These are phyloP conservation scores for Penicillium goetzii DNA, from an alignment of 495 filamentous ascomycete genomes.

Conservation along the genomic window DNA sequence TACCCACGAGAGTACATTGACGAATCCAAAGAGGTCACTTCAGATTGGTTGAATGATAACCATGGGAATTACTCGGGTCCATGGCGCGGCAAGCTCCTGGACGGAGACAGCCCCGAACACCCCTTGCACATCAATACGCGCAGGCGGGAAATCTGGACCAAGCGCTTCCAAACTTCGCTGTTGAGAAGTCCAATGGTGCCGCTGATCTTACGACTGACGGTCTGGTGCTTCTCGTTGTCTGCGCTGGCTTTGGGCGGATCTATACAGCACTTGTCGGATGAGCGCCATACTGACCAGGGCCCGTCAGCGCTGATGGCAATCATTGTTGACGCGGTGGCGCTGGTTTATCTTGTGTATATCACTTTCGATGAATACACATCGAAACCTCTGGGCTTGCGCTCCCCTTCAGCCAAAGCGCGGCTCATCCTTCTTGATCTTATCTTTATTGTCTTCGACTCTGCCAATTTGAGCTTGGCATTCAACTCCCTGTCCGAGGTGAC, in stretches of 20 bases:
- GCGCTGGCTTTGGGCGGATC: slow-evolving; percentile 79
- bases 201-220: slow-evolving; percentile 77
- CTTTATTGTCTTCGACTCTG: slow-evolving; percentile 95
- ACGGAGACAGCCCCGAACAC: slow-evolving; percentile 52
- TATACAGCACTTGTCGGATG: slow-evolving; percentile 65
- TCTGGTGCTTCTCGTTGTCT: slow-evolving; percentile 78
- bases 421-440: slow-evolving; percentile 89
- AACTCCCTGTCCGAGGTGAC: slow-evolving; percentile 74
- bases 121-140: slow-evolving; percentile 43
- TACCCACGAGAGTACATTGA: slow-evolving; percentile 52
- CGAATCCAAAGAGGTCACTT: slow-evolving; percentile 55
- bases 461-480: slow-evolving; percentile 88
- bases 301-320: slow-evolving; percentile 88
- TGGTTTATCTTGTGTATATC: slow-evolving; percentile 90
- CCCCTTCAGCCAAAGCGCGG: slow-evolving; percentile 79
- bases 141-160: slow-evolving; percentile 56
- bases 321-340: slow-evolving; percentile 83
- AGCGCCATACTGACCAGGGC: slow-evolving; percentile 54
- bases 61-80: slow-evolving; percentile 59
- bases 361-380: slow-evolving; percentile 96
- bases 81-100: slow-evolving; percentile 53
- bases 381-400: slow-evolving; percentile 86
- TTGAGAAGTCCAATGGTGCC: slow-evolving; percentile 85
- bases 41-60: slow-evolving; percentile 63
- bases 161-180: slow-evolving; percentile 58